Evolutionary conservation across 2,329 filamentous ascomycete genomes (phyloP).

Genomic region (Clathrospora elynae): DNA sequence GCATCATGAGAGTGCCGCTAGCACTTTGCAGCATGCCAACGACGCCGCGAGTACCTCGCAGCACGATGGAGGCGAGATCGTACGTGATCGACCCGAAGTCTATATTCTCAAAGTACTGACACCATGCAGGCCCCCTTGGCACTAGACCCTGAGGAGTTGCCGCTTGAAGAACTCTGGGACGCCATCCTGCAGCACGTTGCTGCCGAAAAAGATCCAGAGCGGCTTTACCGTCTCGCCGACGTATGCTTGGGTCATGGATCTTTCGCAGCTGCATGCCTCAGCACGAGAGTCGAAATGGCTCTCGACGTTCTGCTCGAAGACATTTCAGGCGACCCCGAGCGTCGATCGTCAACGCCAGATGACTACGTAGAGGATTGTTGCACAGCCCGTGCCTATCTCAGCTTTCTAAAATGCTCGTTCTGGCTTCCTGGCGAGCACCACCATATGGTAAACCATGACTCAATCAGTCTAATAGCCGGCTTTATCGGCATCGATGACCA

Average conservation of each 20-base stretch:
- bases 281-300: conserved; percentile 8
- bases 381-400: conserved; percentile 26
- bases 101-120: too few species aligned
- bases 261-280: conserved; percentile 21
- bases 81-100: too few species aligned
- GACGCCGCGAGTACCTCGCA: too few species aligned
- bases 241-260: conserved; percentile 27
- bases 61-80: too few species aligned
- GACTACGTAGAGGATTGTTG: too few species aligned
- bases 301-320: conserved; percentile 8
- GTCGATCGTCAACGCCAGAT: too few species aligned
- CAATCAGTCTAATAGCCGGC: conserved; percentile 22
- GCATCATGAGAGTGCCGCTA: too few species aligned
- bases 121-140: not conserved
- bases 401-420: conserved; percentile 40
- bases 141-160: conserved; percentile 1
- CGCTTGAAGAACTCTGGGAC: conserved; percentile 20
- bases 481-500: conserved; percentile 28
- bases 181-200: conserved; percentile 28
- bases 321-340: not conserved
- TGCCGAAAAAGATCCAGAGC: conserved; percentile 17
- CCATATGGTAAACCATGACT: conserved; percentile 27
- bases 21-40: too few species aligned
- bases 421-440: conserved; percentile 30
- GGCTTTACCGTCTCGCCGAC: conserved; percentile 33